Base-by-base conservation (phyloP, 768 basidiomycete genomes). In the Naganishia onofrii region DNA sequence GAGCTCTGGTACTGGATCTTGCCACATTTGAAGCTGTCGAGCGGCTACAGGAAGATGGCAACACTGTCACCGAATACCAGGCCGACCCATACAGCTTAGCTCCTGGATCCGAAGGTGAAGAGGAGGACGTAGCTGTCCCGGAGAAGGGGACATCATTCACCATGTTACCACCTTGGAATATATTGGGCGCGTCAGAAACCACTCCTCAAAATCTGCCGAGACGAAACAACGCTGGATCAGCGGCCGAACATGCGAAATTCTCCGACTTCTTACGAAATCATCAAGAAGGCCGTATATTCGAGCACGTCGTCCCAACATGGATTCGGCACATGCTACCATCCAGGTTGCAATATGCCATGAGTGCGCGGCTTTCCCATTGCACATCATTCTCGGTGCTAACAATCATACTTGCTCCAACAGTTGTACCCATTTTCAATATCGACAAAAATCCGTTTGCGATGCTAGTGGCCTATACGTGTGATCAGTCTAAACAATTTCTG, bases 391-490 rank as follows among this genome's bases (percentile, higher is more conserved):
- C n/a, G n/a, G n/a, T n/a, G 46, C 34, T 21, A 44, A 10, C 53
- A 9, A 10, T 51, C 8, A 17, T 52, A 6, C 13, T 38, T 12
- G 34, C 64, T 66, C 34, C 44, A 17, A 36, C 72, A 92, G 91
- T 88, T 68, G 93, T 95, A 7, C 93, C 93, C 7, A 89, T 95
- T 60, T 94, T 91, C 80, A 93, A 94, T 74, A 88, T 95, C 65
- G 92, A 95, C 82, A 91, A 92, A 81, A 86, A 89, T 63, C 92
- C 93, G 13, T 95, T 96, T 75, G 92, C 92, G 8, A 79, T 96
- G 75, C 84, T 97, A 23, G 93, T 91, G 74, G 92, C 92, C 6
- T 95, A 93, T 80, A 89, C 88, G 0, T 87, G 88, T 15, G 88
- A 90, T 67, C 87, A 90, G 69, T 85, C 87, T 0, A 90, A 89